Percentiles rank a stretch among this genome's conserved stretches.
Conservation (phyloP, 2,329 filamentous ascomycete species). For the Macrophomina pseudophaseolina region DNA sequence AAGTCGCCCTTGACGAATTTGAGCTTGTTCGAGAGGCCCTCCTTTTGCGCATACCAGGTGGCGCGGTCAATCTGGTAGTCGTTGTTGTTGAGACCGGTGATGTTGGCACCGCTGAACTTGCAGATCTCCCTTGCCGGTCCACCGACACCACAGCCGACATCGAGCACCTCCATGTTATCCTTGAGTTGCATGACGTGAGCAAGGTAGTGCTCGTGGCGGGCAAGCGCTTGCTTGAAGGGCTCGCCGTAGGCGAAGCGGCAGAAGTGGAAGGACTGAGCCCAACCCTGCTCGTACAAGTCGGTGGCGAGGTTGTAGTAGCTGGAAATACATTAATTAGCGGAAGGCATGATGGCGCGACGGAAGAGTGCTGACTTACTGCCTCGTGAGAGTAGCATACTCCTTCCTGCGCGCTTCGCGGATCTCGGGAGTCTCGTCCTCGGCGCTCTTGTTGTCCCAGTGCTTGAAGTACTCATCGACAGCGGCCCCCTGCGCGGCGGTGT, state of each 20-base stretch:
- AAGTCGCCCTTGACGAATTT: conserved; percentile 95
- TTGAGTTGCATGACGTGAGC: conserved; percentile 86
- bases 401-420: conserved; percentile 79
- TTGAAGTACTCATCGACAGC: conserved; percentile 94
- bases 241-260: conserved; percentile 89
- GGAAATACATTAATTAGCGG: conserved; percentile 35
- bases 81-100: conserved; percentile 97
- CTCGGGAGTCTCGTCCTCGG: conserved; percentile 79
- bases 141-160: conserved; percentile 96
- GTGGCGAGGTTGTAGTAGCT: conserved; percentile 98
- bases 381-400: conserved; percentile 91
- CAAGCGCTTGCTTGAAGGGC: conserved; percentile 87
- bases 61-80: conserved; percentile 98
- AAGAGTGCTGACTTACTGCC: conserved; percentile 70
- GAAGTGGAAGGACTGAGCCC: conserved; percentile 97
- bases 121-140: conserved; percentile 94
- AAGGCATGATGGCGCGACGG: conserved; percentile 31
- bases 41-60: conserved; percentile 80
- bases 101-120: conserved; percentile 89
- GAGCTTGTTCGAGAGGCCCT: conserved; percentile 79
- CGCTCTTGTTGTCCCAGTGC: conserved; percentile 89
- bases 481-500: conserved; percentile 75
- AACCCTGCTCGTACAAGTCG: conserved; percentile 95
- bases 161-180: conserved; percentile 86
- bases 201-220: conserved; percentile 97